Evolutionary conservation across 306 rosid species (phyloP), one percentile per base, ranked within the genome.

Genomic region (Mimosa bimucronata): DNA sequence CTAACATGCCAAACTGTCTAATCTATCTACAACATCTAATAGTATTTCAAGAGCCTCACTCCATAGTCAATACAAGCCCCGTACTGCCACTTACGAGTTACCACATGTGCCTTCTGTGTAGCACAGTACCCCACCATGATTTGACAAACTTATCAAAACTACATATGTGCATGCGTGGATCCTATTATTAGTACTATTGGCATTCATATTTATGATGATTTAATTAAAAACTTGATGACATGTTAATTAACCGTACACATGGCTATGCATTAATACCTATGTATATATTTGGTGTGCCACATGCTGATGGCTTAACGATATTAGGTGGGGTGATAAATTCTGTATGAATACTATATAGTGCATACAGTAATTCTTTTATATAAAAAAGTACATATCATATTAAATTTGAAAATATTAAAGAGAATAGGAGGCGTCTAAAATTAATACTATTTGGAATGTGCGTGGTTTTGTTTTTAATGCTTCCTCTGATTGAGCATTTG

Each of bases 401-500:
- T 34, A 1, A 1, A 1, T 0, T 34, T 3, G 10, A 21, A 55
- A 55, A 55, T 53, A 1, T 55, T 53, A 53, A 0, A 0, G 9
- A 53, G 21, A 5, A 19, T 2, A 55, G 1, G 2, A 42, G 13
- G 10, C 13, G 25, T 60, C 18, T 25, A 26, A 28, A 25, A 25
- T 25, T 26, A 25, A 3, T 11, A 3, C 34, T 25, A 25, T 26
- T 25, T 58, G 31, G 66, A 25, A 10, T 60, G 0, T 58, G 34
- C 0, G 37, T 12, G 65, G 65, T 57, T 7, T 11, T 58, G 29
- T 12, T 31, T 60, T 42, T 12, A 23, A 60, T 66, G 57, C 2
- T 50, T 71, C 8, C 40, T 28, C 11, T 58, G 65, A 45, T 34
- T 28, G 61, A 66, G 80, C 50, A 34, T 57, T 21, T 83, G 53